phyloP scores from a whole-genome alignment of 2,329 filamentous ascomycete species.

The Zymoseptoria crescenta region DNA sequence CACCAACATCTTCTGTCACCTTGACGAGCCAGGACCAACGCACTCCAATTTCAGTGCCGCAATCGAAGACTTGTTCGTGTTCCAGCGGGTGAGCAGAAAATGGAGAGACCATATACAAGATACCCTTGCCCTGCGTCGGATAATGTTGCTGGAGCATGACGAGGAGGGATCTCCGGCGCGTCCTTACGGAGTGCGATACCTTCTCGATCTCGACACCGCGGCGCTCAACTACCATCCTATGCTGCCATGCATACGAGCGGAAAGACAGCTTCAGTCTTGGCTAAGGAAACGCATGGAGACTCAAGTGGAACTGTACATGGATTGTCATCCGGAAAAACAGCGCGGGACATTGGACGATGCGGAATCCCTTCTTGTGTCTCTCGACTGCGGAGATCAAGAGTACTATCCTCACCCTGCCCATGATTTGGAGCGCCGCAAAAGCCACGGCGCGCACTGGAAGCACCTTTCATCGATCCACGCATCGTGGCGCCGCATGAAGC shows the following conservation, averaged over 20 bases:
- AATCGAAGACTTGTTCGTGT: slow-evolving; percentile 3
- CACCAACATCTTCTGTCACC: neutral
- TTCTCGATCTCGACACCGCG: neutral
- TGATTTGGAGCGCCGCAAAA: no score
- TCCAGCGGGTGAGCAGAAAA: slow-evolving; percentile 1
- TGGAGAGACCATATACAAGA: neutral
- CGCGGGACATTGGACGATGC: no score
- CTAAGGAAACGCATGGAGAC: no score
- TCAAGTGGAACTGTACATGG: no score
- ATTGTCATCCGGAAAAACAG: no score
- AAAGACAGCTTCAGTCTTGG: no score
- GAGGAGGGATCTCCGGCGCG: neutral
- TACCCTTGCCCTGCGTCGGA: neutral
- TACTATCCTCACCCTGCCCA: no score
- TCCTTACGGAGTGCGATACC: neutral
- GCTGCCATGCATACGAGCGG: neutral
- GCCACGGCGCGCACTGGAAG: no score
- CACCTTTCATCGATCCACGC: neutral
- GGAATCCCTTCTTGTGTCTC: no score
- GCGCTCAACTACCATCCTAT: slow-evolving; percentile 1
- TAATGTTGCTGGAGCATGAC: slow-evolving; percentile 1
- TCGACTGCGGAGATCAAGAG: no score
- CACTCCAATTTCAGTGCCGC: neutral
- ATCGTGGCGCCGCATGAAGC: slow-evolving; percentile 4
- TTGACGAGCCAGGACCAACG: neutral